Base-by-base conservation (phyloP, 495 filamentous ascomycete genomes). In the Lindgomyces ingoldianus region DNA sequence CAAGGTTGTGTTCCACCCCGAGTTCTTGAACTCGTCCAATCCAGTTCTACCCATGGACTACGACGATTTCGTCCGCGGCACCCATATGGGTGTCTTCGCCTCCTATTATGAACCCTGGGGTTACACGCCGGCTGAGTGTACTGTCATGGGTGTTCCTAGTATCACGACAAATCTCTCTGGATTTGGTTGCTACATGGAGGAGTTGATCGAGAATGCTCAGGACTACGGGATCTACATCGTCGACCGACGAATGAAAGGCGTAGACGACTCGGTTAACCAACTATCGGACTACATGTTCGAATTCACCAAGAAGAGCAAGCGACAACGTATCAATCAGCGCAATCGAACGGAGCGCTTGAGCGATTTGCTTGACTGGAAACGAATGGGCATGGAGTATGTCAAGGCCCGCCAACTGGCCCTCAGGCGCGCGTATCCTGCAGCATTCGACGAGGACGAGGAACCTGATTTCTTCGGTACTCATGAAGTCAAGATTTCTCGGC, bases 91-190 rank as follows among this genome's bases (percentile, higher is more conserved):
- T 57, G 87, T 98, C 45, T 98, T 98, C 81, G 79, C 93, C 6
- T 97, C 94, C 42, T 98, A 98, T 82, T 98, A 98, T 72, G 94
- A 98, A 77, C 94, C 94, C 22, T 98, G 94, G 94, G 94, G 94
- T 57, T 98, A 98, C 71, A 98, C 94, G 0, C 94, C 94, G 0
- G 94, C 94, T 27, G 94, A 98, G 75, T 98, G 94, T 78, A 98
- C 94, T 0, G 94, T 98, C 46, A 98, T 98, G 94, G 94, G 94
- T 65, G 93, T 98, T 52, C 94, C 94, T 18, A 96, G 91, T 76
- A 98, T 98, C 78, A 98, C 94, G 4, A 98, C 94, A 10, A 98
- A 98, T 70, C 81, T 98, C 8, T 97, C 94, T 22, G 94, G 94
- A 8, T 98, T 98, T 67, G 94, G 94, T 41, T 98, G 94, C 76